Base-by-base conservation (phyloP, 2,329 filamentous ascomycete species). In the Neonectria coccinea region DNA sequence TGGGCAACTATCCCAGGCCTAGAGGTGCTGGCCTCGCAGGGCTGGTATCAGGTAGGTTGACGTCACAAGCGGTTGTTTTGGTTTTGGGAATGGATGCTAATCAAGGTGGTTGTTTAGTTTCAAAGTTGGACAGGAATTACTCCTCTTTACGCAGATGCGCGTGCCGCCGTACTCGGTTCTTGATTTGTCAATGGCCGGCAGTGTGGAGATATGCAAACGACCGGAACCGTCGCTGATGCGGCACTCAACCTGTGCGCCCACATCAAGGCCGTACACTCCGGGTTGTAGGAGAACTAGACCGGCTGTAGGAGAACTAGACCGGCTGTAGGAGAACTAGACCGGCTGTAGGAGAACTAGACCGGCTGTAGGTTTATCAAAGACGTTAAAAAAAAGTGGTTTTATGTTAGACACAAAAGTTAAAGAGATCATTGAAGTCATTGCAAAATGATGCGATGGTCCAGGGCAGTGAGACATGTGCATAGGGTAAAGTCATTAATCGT, bases 1-100 rank as follows among this genome's bases (percentile, higher is more conserved):
- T 99, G 96, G 96, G 86, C 82, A 60, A 93, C 91, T 2, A 91
- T 98, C 67, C 90, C 93, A 8, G 96, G 96, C 0, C 80, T 97
- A 42, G 96, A 99, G 79, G 94, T 96, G 31, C 84, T 99, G 59
- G 89, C 94, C 65, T 93, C 92, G 5, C 96, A 99, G 79, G 96
- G 88, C n/a, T 90, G 87, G 83, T 92, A 94, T 81, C 95, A 97
- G 85, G 90, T 92, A 84, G 75, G 86, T 82, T 36, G 16, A 53
- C 29, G 22, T 33, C 36, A 47, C 33, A 18, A 53, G 45, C 52
- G 9, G 18, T 3, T 22, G 44, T n/a, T 42, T 10, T 3, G 18
- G 44, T n/a, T 42, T 10, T 44, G n/a, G 47, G 36, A 50, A 20
- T 59, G 22, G 12, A 42, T 63, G 48, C 72, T 75, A 70, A 51